Evolutionary conservation across 2,329 filamentous ascomycete genomes (phyloP).

Genomic region (Leptographium lundbergii): DNA sequence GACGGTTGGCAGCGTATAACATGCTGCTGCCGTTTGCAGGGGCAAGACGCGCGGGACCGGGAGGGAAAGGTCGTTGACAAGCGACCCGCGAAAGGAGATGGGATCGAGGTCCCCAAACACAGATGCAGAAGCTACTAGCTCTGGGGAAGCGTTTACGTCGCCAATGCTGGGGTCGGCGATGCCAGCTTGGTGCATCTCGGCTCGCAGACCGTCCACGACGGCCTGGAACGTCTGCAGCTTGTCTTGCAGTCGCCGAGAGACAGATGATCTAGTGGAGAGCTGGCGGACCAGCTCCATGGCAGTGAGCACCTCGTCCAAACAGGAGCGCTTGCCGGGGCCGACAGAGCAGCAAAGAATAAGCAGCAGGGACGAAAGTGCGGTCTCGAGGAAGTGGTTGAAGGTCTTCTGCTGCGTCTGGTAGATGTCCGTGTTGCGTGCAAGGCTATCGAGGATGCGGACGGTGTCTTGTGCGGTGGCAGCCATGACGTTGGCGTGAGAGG

Average conservation of each 20-base stretch:
- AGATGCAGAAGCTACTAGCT: background rate
- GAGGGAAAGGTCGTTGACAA: background rate
- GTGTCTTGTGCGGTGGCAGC: background rate
- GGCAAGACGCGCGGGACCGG: background rate
- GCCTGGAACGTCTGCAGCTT: background rate
- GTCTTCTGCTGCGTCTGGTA: conserved; percentile 1
- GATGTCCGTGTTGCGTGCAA: background rate
- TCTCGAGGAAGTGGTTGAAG: conserved; percentile 1
- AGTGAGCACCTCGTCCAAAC: background rate
- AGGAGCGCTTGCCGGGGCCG: background rate
- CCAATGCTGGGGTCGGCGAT: background rate
- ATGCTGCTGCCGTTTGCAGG: background rate
- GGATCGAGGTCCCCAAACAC: background rate
- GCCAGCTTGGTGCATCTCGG: background rate
- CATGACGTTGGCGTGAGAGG: background rate
- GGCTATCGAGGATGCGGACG: background rate
- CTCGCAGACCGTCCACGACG: background rate
- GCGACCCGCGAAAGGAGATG: background rate
- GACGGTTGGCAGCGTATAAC: background rate
- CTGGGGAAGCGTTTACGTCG: background rate
- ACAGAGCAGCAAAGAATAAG: background rate
- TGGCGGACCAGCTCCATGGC: background rate
- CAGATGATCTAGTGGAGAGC: background rate
- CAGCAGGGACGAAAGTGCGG: background rate
- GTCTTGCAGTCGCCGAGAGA: background rate